A percentile compares a stretch with the other conserved stretches of the same genome.
Evolutionary conservation across 495 filamentous ascomycete genomes (phyloP).

Genomic region (Aspergillus funiculosus): DNA sequence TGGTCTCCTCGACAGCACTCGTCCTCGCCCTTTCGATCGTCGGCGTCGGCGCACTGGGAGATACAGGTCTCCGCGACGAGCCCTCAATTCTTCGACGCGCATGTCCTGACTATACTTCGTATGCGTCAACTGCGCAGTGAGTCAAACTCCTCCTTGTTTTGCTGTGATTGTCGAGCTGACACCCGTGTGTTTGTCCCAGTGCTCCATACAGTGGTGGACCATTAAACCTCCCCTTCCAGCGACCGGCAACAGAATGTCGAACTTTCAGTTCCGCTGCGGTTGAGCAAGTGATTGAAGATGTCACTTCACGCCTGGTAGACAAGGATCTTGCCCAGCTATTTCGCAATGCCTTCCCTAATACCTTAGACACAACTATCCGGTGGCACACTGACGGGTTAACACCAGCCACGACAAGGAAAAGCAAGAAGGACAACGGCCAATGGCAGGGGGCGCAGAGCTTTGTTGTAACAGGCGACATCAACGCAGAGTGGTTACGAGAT

Average conservation of each 20-base stretch:
- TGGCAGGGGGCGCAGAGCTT: constrained; percentile 89
- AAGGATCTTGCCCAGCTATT: constrained; percentile 89
- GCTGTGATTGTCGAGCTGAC: neutral
- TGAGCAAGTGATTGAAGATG: constrained; percentile 78
- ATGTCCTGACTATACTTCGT: constrained; percentile 49
- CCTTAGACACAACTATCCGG: constrained; percentile 83
- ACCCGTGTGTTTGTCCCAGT: constrained; percentile 31
- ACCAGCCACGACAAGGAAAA: constrained; percentile 31
- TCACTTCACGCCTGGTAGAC: constrained; percentile 73
- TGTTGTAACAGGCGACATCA: constrained; percentile 97
- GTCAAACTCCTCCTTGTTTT: constrained; percentile 12
- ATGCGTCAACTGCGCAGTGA: constrained; percentile 43
- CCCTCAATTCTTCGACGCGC: constrained; percentile 35
- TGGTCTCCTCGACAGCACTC: constrained; percentile 13
- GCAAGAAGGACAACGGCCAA: constrained; percentile 47
- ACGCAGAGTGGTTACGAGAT: constrained; percentile 96
- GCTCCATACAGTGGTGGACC: constrained; percentile 73
- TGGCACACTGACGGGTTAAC: constrained; percentile 58
- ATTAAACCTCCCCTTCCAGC: constrained; percentile 80
- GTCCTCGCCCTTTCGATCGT: constrained; percentile 23
- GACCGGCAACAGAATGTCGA: constrained; percentile 72
- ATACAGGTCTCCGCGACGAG: constrained; percentile 24
- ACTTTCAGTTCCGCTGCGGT: constrained; percentile 82
- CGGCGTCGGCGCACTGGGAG: constrained; percentile 20
- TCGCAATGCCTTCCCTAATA: constrained; percentile 96